Evolutionary conservation across 202 grass and related monocot genomes (phyloP).

Genomic region (Musa balbisiana): DNA sequence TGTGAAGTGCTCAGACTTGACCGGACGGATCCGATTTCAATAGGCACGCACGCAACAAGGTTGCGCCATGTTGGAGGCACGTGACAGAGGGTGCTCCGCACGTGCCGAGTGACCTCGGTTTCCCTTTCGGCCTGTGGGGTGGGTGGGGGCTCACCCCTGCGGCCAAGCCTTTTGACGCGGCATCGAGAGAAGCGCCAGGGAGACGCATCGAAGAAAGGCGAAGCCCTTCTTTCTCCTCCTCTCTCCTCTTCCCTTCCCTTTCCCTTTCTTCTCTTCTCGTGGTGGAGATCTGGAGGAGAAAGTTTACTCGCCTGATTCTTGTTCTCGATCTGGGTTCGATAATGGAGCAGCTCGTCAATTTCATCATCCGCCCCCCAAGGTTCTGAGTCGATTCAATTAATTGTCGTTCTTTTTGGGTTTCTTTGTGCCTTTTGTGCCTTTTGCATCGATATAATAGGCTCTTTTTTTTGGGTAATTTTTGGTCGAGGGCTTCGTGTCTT

Average conservation of each 20-base stretch:
- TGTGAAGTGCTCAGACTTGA: too few species aligned
- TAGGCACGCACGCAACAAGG: too few species aligned
- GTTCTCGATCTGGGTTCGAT: neutral
- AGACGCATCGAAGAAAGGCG: neutral
- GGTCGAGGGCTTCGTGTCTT: slow-evolving; percentile 2
- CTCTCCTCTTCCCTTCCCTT: neutral
- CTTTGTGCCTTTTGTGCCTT: neutral
- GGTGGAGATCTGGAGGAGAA: neutral
- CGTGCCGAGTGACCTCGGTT: neutral
- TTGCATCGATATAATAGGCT: neutral
- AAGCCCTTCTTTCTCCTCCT: neutral
- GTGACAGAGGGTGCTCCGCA: neutral
- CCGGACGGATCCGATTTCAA: too few species aligned
- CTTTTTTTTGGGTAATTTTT: neutral
- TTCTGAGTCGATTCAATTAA: slow-evolving; percentile 17
- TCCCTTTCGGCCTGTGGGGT: neutral
- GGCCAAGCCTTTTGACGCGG: neutral
- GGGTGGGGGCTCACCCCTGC: neutral
- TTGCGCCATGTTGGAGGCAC: too few species aligned
- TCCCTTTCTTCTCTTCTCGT: neutral
- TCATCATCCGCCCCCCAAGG: slow-evolving; percentile 98
- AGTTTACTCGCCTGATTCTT: neutral
- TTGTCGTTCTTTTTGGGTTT: slow-evolving; percentile 7
- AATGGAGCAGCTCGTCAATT: slow-evolving; percentile 99
- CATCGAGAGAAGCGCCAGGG: neutral